Percentiles rank a stretch among this genome's conserved stretches.
phyloP scores from a whole-genome alignment of 2,329 filamentous ascomycete genomes.

The Pestalotiopsis sp. region DNA sequence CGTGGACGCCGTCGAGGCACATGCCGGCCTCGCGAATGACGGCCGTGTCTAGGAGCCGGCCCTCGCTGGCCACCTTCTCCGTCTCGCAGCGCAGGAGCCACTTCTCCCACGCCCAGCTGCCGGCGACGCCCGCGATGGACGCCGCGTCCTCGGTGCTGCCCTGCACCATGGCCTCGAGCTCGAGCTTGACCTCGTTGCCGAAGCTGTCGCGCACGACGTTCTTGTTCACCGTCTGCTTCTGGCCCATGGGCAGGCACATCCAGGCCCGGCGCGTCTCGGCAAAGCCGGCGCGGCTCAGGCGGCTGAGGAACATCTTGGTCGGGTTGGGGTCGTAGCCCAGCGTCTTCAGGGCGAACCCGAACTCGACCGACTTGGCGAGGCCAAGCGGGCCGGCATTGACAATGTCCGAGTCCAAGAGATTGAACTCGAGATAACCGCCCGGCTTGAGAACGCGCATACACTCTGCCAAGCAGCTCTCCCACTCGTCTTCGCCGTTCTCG shows the following conservation, averaged over 20 bases:
- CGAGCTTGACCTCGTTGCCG: constrained; percentile 46
- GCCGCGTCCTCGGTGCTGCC: constrained; percentile 75
- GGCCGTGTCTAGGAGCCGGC: constrained; percentile 55
- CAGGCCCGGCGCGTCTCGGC: constrained; percentile 80
- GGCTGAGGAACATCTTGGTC: constrained; percentile 77
- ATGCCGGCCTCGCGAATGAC: constrained; percentile 59
- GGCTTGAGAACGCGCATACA: constrained; percentile 92
- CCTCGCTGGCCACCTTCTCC: constrained; percentile 75
- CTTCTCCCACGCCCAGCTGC: constrained; percentile 92
- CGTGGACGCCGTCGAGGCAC: constrained; percentile 61
- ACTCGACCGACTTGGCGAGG: constrained; percentile 85
- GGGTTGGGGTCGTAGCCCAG: constrained; percentile 87
- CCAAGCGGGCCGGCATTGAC: constrained; percentile 80
- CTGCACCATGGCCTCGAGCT: constrained; percentile 64
- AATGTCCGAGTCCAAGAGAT: constrained; percentile 86
- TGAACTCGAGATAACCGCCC: constrained; percentile 90
- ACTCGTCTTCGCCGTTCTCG: constrained; percentile 77
- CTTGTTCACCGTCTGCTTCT: constrained; percentile 39
- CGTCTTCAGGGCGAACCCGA: constrained; percentile 85
- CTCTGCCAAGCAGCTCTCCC: constrained; percentile 81
- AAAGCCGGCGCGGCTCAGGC: constrained; percentile 77
- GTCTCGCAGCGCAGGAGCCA: constrained; percentile 89
- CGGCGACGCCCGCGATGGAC: constrained; percentile 78
- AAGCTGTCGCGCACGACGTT: constrained; percentile 28
- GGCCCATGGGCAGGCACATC: constrained; percentile 85